phyloP scores from a whole-genome alignment of 1,139 yeast species.

The Geotrichum histeridarum region DNA sequence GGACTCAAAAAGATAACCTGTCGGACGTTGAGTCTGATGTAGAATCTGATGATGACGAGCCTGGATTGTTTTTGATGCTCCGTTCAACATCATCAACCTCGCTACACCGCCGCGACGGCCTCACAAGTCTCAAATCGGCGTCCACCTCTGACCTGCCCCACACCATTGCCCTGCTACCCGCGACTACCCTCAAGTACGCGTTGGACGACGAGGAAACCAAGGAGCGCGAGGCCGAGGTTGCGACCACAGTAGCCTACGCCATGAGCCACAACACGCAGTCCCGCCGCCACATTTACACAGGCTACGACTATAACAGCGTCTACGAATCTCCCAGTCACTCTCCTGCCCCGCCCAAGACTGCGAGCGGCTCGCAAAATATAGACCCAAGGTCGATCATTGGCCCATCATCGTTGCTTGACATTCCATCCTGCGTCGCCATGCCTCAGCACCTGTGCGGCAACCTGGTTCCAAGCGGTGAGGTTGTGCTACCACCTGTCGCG shows the following conservation, averaged over 20 bases:
- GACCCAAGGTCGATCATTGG: not conserved
- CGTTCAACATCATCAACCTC: slow-evolving; percentile 36
- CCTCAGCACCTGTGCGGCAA: not conserved
- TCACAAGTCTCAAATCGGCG: not conserved
- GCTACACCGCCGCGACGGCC: slow-evolving; percentile 26
- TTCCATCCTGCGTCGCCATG: not conserved
- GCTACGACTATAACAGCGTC: slow-evolving; percentile 81
- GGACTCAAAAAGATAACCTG: slow-evolving; percentile 5
- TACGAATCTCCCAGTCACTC: slow-evolving; percentile 35
- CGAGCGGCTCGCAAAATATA: not conserved
- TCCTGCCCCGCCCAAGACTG: not conserved
- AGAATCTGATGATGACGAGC: slow-evolving; percentile 59
- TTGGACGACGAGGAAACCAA: slow-evolving; percentile 67
- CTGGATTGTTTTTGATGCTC: slow-evolving; percentile 60
- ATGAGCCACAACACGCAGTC: slow-evolving; percentile 71
- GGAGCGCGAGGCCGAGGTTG: slow-evolving; percentile 43
- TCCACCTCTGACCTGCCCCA: slow-evolving; percentile 20
- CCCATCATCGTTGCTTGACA: not conserved
- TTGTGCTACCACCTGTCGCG: not conserved
- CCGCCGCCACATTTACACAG: slow-evolving; percentile 64
- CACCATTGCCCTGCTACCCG: slow-evolving; percentile 70
- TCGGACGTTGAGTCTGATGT: slow-evolving; percentile 41
- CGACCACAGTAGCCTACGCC: slow-evolving; percentile 40
- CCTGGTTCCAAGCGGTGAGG: not conserved
- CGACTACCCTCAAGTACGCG: slow-evolving; percentile 73